Percentiles rank a stretch among this genome's conserved stretches.
phyloP scores from a whole-genome alignment of 768 basidiomycete species.

The Sutorius australiensis region DNA sequence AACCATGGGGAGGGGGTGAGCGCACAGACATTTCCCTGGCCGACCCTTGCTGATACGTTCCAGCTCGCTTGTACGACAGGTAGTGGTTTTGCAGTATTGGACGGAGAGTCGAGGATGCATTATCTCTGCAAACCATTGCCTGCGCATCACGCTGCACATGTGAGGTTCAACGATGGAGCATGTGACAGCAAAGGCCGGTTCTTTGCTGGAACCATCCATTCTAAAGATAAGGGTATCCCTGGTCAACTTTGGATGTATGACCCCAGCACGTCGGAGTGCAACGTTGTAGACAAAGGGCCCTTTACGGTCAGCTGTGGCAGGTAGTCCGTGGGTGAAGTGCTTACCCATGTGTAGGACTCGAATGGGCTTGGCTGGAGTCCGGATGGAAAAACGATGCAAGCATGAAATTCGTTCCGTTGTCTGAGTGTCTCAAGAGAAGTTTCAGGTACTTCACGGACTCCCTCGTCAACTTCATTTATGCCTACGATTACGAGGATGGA shows the following conservation, averaged over 20 bases:
- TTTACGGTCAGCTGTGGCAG: conserved; percentile 50
- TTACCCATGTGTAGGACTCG: conserved; percentile 8
- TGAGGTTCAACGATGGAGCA: conserved; percentile 68
- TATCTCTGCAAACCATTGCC: conserved; percentile 54
- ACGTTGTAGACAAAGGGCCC: conserved; percentile 56
- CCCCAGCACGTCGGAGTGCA: conserved; percentile 44
- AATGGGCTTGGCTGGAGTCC: conserved; percentile 24
- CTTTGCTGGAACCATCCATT: conserved; percentile 61
- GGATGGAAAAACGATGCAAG: conserved; percentile 20
- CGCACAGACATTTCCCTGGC: not conserved
- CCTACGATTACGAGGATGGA: conserved; percentile 52
- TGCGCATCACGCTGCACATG: conserved; percentile 38
- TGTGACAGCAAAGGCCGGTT: conserved; percentile 64
- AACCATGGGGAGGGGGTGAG: conserved; percentile 30
- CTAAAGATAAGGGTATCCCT: conserved; percentile 45
- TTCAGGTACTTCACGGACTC: conserved; percentile 72
- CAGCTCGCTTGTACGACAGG: conserved; percentile 20
- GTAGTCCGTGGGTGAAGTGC: conserved; percentile 3
- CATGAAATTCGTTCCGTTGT: conserved; percentile 1
- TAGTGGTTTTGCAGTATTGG: conserved; percentile 22
- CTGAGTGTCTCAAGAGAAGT: conserved; percentile 6
- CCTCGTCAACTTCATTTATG: conserved; percentile 59
- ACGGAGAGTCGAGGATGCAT: conserved; percentile 35
- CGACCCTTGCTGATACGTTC: not conserved
- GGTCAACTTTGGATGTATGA: conserved; percentile 61